Evolutionary conservation across 2,329 filamentous ascomycete genomes (phyloP), one percentile per base, ranked within the genome.

Genomic region (Scleromitrula shiraiana): DNA sequence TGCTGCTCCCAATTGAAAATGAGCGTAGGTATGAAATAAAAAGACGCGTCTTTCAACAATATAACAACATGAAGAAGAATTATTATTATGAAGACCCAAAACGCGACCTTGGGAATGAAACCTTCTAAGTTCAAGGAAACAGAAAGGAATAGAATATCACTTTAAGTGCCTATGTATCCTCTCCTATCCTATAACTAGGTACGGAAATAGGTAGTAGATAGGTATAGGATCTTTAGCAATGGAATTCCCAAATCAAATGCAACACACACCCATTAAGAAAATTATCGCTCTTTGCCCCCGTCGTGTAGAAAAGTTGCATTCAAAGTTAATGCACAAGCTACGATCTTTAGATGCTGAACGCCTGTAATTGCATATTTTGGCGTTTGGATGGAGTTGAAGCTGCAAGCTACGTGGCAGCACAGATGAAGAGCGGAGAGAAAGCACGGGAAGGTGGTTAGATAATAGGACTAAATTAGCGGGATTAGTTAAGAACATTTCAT

Each of bases 361-460:
- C 54, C 52, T 50, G 58, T 52, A 57, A 51, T 23, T 60, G 57
- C 59, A 61, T 56, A 55, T 54, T 51, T 56, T 57, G 57, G 57
- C 55, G 57, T 46, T n/a, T 32, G 43, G 20, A 46, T 46, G 35
- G 35, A 46, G 43, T 36, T 52, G 41, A 43, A 53, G 50, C 51
- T 56, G 56, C 56, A 56, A 46, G 51, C 53, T 57, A 61, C 59
- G 59, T 61, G 58, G 56, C 59, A 59, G 54, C 57, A 53, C 58
- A 52, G 51, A 40, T 29, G 20, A 27, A 37, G 26, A 24, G 39
- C 38, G 35, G 24, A 26, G 19, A 30, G 37, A 27, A 33, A 17
- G 32, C 41, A 27, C 24, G n/a, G 14, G 44, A n/a, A n/a, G n/a
- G n/a, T n/a, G n/a, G n/a, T n/a, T n/a, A n/a, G n/a, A n/a, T n/a